A percentile compares a stretch with the other conserved stretches of the same genome.
Evolutionary conservation across 1,284 basidiomycete genomes (phyloP).

Genomic region (Sutorius eximius): DNA sequence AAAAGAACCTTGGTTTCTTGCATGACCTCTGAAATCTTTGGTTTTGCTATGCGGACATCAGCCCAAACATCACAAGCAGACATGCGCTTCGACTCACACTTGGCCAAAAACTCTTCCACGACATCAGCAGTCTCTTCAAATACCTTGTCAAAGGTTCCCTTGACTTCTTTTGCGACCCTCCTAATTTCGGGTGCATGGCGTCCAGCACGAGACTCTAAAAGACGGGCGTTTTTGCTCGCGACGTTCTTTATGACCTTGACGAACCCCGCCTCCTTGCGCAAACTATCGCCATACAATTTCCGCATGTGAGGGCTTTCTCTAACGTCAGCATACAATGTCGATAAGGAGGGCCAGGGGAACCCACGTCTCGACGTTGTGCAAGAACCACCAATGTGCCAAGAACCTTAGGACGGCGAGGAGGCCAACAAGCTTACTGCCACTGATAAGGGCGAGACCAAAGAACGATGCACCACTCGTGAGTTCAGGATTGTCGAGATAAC

Average conservation of each 20-base stretch:
- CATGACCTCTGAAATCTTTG: constrained; percentile 75
- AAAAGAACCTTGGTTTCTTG: constrained; percentile 90
- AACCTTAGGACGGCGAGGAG: constrained; percentile 84
- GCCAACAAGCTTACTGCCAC: constrained; percentile 85
- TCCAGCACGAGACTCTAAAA: constrained; percentile 66
- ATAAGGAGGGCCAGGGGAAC: constrained; percentile 28
- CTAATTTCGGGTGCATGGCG: constrained; percentile 74
- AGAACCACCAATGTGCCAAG: constrained; percentile 89
- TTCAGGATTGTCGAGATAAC: constrained; percentile 85
- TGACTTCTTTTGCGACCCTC: constrained; percentile 85
- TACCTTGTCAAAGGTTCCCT: constrained; percentile 92
- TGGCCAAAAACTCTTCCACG: constrained; percentile 90
- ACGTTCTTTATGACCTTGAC: constrained; percentile 95
- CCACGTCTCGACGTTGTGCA: constrained; percentile 84
- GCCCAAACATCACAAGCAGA: neutral
- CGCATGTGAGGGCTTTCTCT: constrained; percentile 88
- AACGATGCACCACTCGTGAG: constrained; percentile 94
- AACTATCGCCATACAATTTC: constrained; percentile 88
- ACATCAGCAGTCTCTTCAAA: constrained; percentile 89
- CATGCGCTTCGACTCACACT: constrained; percentile 55
- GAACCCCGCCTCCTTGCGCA: constrained; percentile 94
- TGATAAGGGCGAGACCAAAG: constrained; percentile 90
- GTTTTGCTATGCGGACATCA: constrained; percentile 41
- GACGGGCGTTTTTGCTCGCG: constrained; percentile 76
- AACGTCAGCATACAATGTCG: neutral